phyloP scores from a whole-genome alignment of 176 grass and related monocot species.

The Avena sativa region DNA sequence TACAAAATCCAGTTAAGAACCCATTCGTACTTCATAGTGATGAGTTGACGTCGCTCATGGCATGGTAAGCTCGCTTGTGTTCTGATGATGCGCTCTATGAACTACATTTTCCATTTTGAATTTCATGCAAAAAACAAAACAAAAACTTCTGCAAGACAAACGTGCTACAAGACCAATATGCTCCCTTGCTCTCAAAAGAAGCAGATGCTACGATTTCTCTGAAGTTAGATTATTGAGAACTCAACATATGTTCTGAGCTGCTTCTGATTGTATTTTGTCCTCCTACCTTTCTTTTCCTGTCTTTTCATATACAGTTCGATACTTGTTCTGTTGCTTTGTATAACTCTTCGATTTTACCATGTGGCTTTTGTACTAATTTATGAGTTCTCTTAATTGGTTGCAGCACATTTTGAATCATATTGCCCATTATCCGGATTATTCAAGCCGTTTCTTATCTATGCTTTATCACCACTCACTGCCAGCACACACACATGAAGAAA shows the following conservation, averaged over 20 bases:
- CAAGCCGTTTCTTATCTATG: neutral
- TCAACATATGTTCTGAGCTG: neutral
- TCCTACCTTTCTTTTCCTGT: neutral
- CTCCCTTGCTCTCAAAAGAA: neutral
- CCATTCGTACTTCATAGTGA: neutral
- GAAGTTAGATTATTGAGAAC: neutral
- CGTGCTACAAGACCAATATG: neutral
- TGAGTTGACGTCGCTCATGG: neutral
- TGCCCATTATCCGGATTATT: neutral
- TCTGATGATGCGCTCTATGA: neutral
- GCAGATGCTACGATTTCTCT: neutral
- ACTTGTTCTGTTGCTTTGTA: neutral
- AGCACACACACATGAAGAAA: neutral
- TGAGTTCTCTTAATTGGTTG: constrained; percentile 8
- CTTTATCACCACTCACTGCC: neutral
- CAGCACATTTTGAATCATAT: neutral
- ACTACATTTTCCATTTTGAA: neutral
- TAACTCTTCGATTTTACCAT: neutral
- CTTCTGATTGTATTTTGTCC: neutral
- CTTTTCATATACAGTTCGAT: neutral
- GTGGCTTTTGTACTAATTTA: constrained; percentile 15
- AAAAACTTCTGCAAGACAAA: neutral
- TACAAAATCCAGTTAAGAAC: neutral
- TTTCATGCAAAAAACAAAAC: neutral
- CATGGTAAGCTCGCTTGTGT: neutral